Conservation (phyloP, 1,284 basidiomycete species). For the Naganishia sp. region DNA sequence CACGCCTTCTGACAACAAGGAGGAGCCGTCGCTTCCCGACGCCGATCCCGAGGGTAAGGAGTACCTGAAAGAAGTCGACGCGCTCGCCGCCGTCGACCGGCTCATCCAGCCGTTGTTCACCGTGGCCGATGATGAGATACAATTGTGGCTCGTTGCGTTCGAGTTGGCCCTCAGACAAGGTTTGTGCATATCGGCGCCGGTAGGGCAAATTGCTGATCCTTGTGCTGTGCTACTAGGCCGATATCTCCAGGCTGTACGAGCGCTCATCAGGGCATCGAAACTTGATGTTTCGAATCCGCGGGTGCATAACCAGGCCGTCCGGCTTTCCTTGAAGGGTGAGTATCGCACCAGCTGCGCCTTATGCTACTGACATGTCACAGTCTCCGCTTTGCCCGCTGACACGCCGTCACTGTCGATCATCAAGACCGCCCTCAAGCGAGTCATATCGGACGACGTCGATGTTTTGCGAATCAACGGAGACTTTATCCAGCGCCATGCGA, state of each 20-base stretch:
- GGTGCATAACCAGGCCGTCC: slow-evolving; percentile 69
- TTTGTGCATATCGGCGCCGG: slow-evolving; percentile 51
- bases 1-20: slow-evolving; percentile 72
- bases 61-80: slow-evolving; percentile 65
- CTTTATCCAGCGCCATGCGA: slow-evolving; percentile 31
- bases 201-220: slow-evolving; percentile 1
- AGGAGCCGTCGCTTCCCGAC: slow-evolving; percentile 61
- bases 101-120: slow-evolving; percentile 68
- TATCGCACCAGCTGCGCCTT: not conserved
- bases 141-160: slow-evolving; percentile 74
- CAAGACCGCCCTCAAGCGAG: slow-evolving; percentile 16
- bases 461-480: slow-evolving; percentile 29
- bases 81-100: slow-evolving; percentile 75
- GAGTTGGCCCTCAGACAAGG: slow-evolving; percentile 78
- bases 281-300: slow-evolving; percentile 66
- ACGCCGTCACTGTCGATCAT: slow-evolving; percentile 26
- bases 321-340: slow-evolving; percentile 64
- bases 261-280: slow-evolving; percentile 64
- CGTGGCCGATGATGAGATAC: slow-evolving; percentile 61
- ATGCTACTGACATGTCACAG: not conserved
- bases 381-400: slow-evolving; percentile 17
- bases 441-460: slow-evolving; percentile 24
- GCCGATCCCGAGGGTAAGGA: slow-evolving; percentile 81
- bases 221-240: slow-evolving; percentile 60
- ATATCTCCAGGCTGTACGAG: slow-evolving; percentile 73